Evolutionary conservation across 805 yeast genomes (phyloP), one percentile per base, ranked within the genome.

Genomic region (Saturnispora silvae): DNA sequence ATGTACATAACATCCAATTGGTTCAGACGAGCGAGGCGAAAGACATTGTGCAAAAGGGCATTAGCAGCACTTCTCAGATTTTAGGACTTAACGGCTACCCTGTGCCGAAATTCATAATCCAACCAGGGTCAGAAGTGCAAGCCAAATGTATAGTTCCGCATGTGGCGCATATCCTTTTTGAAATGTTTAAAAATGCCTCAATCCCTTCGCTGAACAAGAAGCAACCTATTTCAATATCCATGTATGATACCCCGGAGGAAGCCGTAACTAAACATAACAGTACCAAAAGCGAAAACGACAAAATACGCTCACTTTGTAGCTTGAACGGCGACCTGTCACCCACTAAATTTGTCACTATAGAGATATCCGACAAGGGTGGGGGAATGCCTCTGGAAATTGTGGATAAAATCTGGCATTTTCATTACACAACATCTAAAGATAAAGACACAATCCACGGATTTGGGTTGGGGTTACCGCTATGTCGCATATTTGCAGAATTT

Each of bases 401-500:
- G 1, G 37, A 46, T 9, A 49, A 49, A 31, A 55, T 55, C 4
- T 55, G 55, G 51, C 57, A 52, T 15, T 56, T 52, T 36, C 60
- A 56, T 34, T 56, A 51, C 38, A 53, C 60, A 14, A 55, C 60
- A 8, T 31, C 49, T 5, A 34, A 40, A 13, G 43, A 43, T 17
- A 46, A 50, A 26, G 60, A 55, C 40, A 48, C 49, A 38, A 52
- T 55, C 18, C 51, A 47, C 34, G 60, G 60, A 4, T 55, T 53
- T 31, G 60, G 60, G n/a, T 49, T 55, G 57, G 60, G 60, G 1
- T 41, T 55, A 14, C 60, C 60, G 1, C 34, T 55, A 11, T 54
- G 60, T 33, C 51, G 48, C 29, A 48, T 55, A 14, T 46, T 51
- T 33, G 48, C 53, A 2, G 40, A 35, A 20, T 53, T 52, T 33